phyloP scores from a whole-genome alignment of 495 filamentous ascomycete species.

The Podospora anserina region DNA sequence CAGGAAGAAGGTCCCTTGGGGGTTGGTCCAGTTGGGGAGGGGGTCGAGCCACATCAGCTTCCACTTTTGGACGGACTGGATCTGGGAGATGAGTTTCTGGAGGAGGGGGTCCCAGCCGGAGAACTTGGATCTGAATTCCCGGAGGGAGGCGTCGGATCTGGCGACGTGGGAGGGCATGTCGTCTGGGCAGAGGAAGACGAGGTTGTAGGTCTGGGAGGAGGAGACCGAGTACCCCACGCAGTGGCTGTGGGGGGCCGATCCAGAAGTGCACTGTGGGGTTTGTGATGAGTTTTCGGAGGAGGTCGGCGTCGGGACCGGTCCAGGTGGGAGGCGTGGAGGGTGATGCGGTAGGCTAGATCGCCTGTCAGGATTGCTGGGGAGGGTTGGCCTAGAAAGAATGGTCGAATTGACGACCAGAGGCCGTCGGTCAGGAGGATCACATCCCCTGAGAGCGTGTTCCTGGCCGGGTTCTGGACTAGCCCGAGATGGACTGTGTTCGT shows the following conservation, averaged over 20 bases:
- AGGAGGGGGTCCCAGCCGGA: constrained; percentile 53
- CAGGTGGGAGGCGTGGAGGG: constrained; percentile 50
- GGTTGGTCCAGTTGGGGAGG: constrained; percentile 40
- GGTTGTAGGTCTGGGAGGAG: constrained; percentile 52
- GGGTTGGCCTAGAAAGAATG: constrained; percentile 41
- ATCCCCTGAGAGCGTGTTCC: constrained; percentile 40
- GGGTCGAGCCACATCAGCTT: constrained; percentile 47
- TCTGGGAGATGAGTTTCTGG: constrained; percentile 44
- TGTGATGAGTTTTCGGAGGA: constrained; percentile 42
- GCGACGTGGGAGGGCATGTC: constrained; percentile 46
- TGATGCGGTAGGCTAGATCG: constrained; percentile 60
- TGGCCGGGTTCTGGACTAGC: constrained; percentile 33
- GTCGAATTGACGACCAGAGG: constrained; percentile 49
- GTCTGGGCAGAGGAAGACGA: constrained; percentile 55
- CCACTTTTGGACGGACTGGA: constrained; percentile 52
- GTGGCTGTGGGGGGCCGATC: constrained; percentile 60
- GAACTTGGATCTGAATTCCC: constrained; percentile 52
- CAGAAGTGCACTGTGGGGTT: constrained; percentile 66
- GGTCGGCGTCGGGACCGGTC: constrained; percentile 42
- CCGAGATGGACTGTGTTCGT: constrained; percentile 36
- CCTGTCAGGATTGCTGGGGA: constrained; percentile 52
- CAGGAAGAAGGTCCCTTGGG: constrained; percentile 41
- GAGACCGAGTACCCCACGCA: constrained; percentile 57
- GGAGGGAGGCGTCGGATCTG: constrained; percentile 41
- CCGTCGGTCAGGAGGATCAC: constrained; percentile 56